Conservation (phyloP, 1,139 yeast species). For the Taphrina communis region DNA sequence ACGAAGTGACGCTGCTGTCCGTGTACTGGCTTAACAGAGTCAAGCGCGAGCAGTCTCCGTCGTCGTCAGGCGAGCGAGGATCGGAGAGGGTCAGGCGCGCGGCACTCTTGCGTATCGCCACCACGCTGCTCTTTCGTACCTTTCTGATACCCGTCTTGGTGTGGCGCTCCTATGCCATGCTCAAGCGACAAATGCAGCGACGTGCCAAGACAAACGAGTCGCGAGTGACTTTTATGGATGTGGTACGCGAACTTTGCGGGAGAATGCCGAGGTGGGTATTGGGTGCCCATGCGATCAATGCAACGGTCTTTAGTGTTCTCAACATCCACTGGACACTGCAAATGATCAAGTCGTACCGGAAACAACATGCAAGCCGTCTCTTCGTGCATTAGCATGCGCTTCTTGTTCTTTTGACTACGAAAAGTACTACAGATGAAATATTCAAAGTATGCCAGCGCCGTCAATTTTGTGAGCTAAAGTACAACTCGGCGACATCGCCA, state of each 20-base stretch:
- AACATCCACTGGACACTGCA: slow-evolving; percentile 10
- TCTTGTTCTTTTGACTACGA: not conserved
- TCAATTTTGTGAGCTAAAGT: slow-evolving; percentile 4
- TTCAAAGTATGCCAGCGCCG: not conserved
- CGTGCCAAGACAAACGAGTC: not conserved
- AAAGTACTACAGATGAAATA: not conserved
- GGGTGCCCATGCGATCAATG: not conserved
- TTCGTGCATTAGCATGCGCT: not conserved
- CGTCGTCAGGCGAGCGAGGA: not conserved
- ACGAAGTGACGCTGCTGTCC: slow-evolving; percentile 8
- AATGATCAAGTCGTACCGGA: not conserved
- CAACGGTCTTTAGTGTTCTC: slow-evolving; percentile 9
- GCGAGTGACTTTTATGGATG: not conserved
- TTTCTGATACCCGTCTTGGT: not conserved
- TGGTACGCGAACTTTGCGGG: not conserved
- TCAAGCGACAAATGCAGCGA: slow-evolving; percentile 15
- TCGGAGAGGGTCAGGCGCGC: slow-evolving; percentile 3
- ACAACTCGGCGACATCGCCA: slow-evolving; percentile 14
- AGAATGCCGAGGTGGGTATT: slow-evolving; percentile 3
- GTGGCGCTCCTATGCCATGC: not conserved
- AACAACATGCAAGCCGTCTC: not conserved
- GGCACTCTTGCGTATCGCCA: not conserved
- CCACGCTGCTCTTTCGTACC: slow-evolving; percentile 18
- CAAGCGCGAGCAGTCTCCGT: not conserved
- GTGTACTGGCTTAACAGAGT: slow-evolving; percentile 12